phyloP scores from a whole-genome alignment of 257 asterid genomes.

The Solanum pennellii region DNA sequence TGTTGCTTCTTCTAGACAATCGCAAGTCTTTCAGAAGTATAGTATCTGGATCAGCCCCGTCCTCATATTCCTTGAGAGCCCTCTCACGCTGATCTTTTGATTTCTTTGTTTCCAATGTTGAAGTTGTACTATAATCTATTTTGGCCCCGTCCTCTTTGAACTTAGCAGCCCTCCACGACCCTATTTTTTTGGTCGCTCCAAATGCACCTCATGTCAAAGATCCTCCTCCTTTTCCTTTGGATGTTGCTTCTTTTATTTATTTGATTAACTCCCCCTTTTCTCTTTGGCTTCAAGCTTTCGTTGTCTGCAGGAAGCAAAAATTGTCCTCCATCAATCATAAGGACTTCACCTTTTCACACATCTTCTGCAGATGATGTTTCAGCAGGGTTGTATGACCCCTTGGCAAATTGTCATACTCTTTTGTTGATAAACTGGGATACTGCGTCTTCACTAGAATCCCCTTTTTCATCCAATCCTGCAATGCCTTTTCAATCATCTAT shows the following conservation, averaged over 20 bases:
- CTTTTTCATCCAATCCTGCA: background rate
- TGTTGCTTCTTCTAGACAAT: background rate
- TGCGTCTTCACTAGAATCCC: background rate
- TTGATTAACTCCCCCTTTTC: background rate
- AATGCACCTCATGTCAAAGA: background rate
- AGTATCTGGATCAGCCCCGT: background rate
- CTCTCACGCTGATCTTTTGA: background rate
- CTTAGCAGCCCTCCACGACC: background rate
- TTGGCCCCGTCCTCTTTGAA: background rate
- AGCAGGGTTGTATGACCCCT: constrained; percentile 34
- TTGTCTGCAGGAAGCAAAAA: background rate
- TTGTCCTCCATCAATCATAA: background rate
- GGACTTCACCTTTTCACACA: background rate
- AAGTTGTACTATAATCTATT: background rate
- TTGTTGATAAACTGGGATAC: background rate
- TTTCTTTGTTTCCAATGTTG: background rate
- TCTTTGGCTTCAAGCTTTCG: background rate
- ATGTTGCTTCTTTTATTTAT: background rate
- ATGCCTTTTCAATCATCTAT: background rate
- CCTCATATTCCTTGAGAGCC: background rate
- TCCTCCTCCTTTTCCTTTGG: background rate
- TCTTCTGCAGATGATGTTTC: background rate
- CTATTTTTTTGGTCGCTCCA: background rate
- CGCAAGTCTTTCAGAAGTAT: background rate
- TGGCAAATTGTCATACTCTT: constrained; percentile 19